Base-by-base conservation (phyloP, 2,329 filamentous ascomycete species). In the Xylaria polymorpha region DNA sequence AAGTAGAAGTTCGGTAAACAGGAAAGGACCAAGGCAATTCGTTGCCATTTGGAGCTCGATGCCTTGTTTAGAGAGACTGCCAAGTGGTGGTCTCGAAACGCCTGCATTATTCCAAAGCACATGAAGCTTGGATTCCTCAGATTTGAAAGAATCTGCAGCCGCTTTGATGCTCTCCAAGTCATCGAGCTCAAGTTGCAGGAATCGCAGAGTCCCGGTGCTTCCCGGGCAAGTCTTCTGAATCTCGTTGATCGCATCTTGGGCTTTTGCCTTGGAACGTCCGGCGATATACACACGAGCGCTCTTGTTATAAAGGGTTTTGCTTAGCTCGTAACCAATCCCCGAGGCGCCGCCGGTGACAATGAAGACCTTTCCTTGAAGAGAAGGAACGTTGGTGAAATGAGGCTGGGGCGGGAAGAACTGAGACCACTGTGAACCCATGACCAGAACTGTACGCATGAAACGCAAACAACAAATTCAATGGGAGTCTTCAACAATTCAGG, bases 1-100 rank as follows among this genome's bases (percentile, higher is more conserved):
- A n/a, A n/a, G n/a, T n/a, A n/a, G n/a, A n/a, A 80, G 73, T 37
- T 76, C 73, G 0, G 80, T 80, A 63, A 83, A 74, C 10, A 81
- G 71, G 32, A 81, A 75, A 0, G 78, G 77, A 0, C 76, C 80
- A 29, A 81, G 72, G 53, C 77, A 81, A 50, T 82, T 78, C 35
- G 78, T 75, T 3, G 77, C 80, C 0, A 81, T 55, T 63, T 81
- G 76, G 1, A 76, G 48, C 64, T 83, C 80, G n/a, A 80, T 68
- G 3, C 77, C 80, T 55, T 82, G 81, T 12, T 67, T 73, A 2
- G 77, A 79, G 1, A 67, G 64, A 10, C 73, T 74, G 0, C 73
- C 74, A 2, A 57, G 20, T 3, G 74, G 70, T 0, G 69, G 61
- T 1, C 61, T 62, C 1, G 74, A 77, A 10, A 74, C 71, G 0